These are phyloP conservation scores for Phalaenopsis equestris DNA, from an alignment of 106 monocot genomes.

Conservation along the genomic window DNA sequence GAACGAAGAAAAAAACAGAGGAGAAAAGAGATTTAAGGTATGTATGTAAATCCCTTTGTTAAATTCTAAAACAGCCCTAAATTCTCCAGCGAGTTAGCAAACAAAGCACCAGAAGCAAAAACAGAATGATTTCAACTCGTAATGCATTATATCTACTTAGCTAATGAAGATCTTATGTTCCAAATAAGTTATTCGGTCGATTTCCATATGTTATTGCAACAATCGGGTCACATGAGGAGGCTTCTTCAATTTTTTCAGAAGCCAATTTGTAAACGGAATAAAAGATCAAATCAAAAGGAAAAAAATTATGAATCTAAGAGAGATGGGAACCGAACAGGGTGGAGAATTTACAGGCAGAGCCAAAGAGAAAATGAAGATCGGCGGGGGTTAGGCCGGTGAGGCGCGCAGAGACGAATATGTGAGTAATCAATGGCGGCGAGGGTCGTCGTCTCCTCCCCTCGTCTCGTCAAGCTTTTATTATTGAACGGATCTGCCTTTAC, in stretches of 20 bases:
- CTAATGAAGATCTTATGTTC: no score
- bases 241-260: background rate
- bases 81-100: no score
- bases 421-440: background rate
- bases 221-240: background rate
- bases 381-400: background rate
- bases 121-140: background rate
- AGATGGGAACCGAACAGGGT: background rate
- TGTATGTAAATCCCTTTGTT: no score
- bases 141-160: no score
- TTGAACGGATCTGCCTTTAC: no score
- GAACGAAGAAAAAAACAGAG: no score
- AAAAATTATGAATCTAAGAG: background rate
- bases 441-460: background rate
- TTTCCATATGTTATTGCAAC: background rate
- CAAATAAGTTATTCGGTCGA: background rate
- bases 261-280: no score
- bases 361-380: background rate
- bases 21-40: no score
- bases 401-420: background rate
- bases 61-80: no score
- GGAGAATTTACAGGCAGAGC: background rate
- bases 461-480: background rate
- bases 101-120: background rate
- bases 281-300: background rate